These are phyloP conservation scores for Colletotrichum musae DNA, from an alignment of 2,329 filamentous ascomycete genomes.

Conservation along the genomic window DNA sequence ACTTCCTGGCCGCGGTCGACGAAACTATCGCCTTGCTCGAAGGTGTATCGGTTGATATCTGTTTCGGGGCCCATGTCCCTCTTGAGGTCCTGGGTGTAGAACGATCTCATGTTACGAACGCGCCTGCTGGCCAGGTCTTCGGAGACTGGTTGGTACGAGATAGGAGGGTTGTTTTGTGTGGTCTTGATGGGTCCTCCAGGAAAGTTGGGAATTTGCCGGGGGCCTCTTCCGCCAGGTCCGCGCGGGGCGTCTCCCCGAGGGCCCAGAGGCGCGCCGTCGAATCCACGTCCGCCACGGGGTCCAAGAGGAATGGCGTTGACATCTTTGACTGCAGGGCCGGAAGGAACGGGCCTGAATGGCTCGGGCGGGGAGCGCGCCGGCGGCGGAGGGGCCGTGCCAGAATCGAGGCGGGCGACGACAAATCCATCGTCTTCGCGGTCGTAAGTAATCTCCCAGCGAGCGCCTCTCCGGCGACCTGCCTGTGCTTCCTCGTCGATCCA, in stretches of 20 bases:
- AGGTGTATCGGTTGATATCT: conserved; percentile 78
- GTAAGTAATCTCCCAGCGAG: conserved; percentile 83
- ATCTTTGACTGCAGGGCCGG: conserved; percentile 43
- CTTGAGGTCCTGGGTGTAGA: conserved; percentile 59
- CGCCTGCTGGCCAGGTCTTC: conserved; percentile 76
- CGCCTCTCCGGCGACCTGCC: conserved; percentile 57
- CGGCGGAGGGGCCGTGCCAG: conserved; percentile 34
- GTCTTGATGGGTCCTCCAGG: conserved; percentile 45
- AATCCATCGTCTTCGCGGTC: conserved; percentile 67
- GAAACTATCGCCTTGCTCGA: conserved; percentile 75
- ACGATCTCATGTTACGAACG: conserved; percentile 68
- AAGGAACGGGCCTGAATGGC: conserved; percentile 26
- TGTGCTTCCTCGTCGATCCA: conserved; percentile 82
- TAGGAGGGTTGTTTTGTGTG: conserved; percentile 59
- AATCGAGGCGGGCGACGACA: conserved; percentile 68
- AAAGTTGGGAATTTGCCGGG: conserved; percentile 41
- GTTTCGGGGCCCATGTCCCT: conserved; percentile 61
- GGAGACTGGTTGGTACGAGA: conserved; percentile 71
- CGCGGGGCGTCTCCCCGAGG: conserved; percentile 55
- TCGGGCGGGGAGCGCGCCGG: conserved; percentile 35
- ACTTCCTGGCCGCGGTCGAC: conserved; percentile 82
- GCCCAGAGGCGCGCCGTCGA: conserved; percentile 49
- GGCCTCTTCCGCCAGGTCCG: conserved; percentile 46
- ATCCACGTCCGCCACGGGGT: conserved; percentile 44
- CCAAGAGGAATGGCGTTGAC: conserved; percentile 55